Base-by-base conservation (phyloP, 2,329 filamentous ascomycete species). In the Aspergillus pseudoglaucus region DNA sequence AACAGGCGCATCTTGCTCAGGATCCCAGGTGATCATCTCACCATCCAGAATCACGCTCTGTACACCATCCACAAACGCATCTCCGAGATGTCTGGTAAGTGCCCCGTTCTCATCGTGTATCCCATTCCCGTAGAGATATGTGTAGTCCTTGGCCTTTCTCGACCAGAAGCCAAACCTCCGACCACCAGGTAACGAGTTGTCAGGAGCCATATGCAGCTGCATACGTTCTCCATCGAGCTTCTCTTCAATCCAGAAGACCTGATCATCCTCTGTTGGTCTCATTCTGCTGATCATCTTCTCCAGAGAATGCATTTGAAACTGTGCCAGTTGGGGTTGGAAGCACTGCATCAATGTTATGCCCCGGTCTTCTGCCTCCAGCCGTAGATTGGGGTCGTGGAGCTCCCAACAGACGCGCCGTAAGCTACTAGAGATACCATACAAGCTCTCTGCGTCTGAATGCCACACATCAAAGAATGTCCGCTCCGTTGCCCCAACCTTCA, bases 11-110 rank as follows among this genome's bases (percentile, higher is more conserved):
- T 95, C 87, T 44, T 87, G 76, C 40, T 85, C 82, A 51, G 90
- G 87, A 62, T 97, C 89, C 93, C 93, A 98, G 0, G 90, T 95
- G 49, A 98, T 90, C 93, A 98, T 98, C 66, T 98, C 93, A 8
- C 93, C 93, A 59, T 98, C 93, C 0, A 98, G 76, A 44, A 98
- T 95, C 54, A 95, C 78, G 61, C 88, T 96, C 14, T 84, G 78
- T 0, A 97, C 89, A 1, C 84, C 83, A 1, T 82, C 73, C 2
- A 83, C 75, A 64, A 98, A 97, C 0, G 88, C 89, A 37, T 82
- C 76, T 45, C 81, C 81, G 17, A 97, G 74, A 63, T 95, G 85
- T 30, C 88, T 79, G 0, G 91, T 95, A 45, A 97, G 67, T 6
- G 90, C 83, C 6, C 86, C 85, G 37, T 84, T 82, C 5, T 85